Evolutionary conservation across 2,329 filamentous ascomycete genomes (phyloP), one percentile per base, ranked within the genome.

Genomic region (Tolypocladium pustulatum): DNA sequence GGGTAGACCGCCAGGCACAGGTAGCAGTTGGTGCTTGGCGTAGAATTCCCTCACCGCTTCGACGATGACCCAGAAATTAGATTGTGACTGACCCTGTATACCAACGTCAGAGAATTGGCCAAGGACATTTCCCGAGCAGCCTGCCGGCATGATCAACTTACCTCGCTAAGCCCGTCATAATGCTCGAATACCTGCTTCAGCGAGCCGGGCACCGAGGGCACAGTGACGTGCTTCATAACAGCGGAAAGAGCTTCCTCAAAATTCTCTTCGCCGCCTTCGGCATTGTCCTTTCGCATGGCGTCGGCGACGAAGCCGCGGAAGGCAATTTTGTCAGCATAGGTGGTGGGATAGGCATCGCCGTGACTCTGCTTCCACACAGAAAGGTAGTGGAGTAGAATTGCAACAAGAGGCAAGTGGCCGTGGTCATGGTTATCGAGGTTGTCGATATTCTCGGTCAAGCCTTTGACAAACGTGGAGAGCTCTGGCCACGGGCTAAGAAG

Each of bases 211-310:
- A 95, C 72, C 32, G 81, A 82, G 53, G 87, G 85, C 22, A 79
- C 76, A 51, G 87, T 86, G 37, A 99, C 78, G n/a, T 88, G 89
- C 72, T 96, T 96, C 67, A 97, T 79, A 1, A 97, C 91, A 6
- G 92, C 91, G 17, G 85, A 86, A 53, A 87, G 85, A 4, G 94
- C 95, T 73, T 99, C 94, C 61, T 97, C 91, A 68, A 91, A 99
- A 72, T 99, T 99, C 75, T 99, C 94, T 69, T 99, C 94, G 59
- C 89, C 90, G 53, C 91, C 92, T 71, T 96, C 91, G 0, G 90
- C 72, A 59, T 85, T 95, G 65, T 87, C 77, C 56, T 78, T 89
- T 65, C 91, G 84, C 65, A 88, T 83, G 3, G 82, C 84, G 7
- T 79, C 78, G 13, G 84, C 78, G 1, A 99, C 84, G 15, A 87